Base-by-base conservation (phyloP, 2,329 filamentous ascomycete genomes). In the Neoascochyta sp. region DNA sequence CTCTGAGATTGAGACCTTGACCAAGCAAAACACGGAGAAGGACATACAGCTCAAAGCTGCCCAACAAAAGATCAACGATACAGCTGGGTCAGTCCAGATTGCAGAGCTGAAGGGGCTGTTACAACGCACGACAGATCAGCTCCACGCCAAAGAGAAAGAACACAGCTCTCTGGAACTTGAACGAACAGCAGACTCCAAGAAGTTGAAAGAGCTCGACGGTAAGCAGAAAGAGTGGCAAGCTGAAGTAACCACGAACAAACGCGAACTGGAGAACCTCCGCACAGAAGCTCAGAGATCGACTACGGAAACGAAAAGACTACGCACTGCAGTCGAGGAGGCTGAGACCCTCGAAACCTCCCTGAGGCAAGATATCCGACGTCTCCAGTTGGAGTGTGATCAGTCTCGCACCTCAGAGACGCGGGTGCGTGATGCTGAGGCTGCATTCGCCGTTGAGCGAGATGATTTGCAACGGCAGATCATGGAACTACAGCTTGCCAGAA, bases 221-320 rank as follows among this genome's bases (percentile, higher is more conserved):
- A 20, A 43, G 8, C 33, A 51, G 16, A 20, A 36, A 7, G 22
- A 39, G 11, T 16, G 38, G 12, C 29, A 44, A 16, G 9, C 23
- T 16, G 34, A 52, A 15, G 5, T 47, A 4, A 21, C 27, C 4
- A 39, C 41, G 15, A 29, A 49, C 4, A 20, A 38, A 4, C 33
- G 32, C 8, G 25, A 18, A 3, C 32, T 49, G 4, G 32, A 44
- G 3, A 24, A 9, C 2, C 22, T 52, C 15, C 32, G 34, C 5
- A 34, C 39, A n/a, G 37, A 56, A 12, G 9, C 29, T 9, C 29
- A 52, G 8, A 6, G 15, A 7, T 14, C 27, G 13, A 9, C 29
- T 7, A 8, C 13, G 4, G 28, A 42, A 18, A 18, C 17, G 18
- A 36, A 30, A 22, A 28, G 16, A 16, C 26, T 25, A 3, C 9